Base-by-base conservation (phyloP, 2,329 filamentous ascomycete genomes). In the Colletotrichum somersetense region DNA sequence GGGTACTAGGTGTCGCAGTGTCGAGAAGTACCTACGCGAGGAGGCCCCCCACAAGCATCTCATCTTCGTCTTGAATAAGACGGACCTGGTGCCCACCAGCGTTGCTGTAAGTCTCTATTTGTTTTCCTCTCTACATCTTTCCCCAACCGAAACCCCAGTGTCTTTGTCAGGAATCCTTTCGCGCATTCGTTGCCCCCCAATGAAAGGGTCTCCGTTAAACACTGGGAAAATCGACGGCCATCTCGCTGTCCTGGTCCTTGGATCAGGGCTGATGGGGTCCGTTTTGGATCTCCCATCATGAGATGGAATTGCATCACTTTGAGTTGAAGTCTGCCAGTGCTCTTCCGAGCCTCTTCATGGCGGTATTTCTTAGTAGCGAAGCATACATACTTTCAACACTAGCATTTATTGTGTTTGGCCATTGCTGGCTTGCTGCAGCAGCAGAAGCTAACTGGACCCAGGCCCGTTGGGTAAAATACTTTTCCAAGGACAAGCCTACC, bases 281-380 rank as follows among this genome's bases (percentile, higher is more conserved):
- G 95, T 98, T 91, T 94, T 98, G 96, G 93, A 88, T 78, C 85
- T 85, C 89, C 85, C 85, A 87, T 94, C 93, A 87, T 87, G 91
- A 91, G 92, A 88, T 84, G 88, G 88, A 89, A 84, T 87, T 96
- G 94, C 92, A 92, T 93, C 91, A 91, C 94, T 88, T 92, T 94
- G 96, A 98, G 96, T 98, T 98, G 96, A 98, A 92, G 87, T 87
- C 90, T 91, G 89, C 89, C 90, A 89, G 89, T 87, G 84, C 89
- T 86, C 78, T 82, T 81, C 20, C 23, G 67, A 74, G 65, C 72
- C 68, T 74, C 44, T 53, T 30, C n/a, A 58, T 95, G 91, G 92
- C 90, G 89, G 89, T 89, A 73, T 87, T 93, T 98, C 96, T 97
- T 99, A 99, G 96, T 98, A 92, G 94, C 92, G 93, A 93, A 92